Evolutionary conservation across 345 rosid species (phyloP), one percentile per base, ranked within the genome.

Genomic region (Durio zibethinus): DNA sequence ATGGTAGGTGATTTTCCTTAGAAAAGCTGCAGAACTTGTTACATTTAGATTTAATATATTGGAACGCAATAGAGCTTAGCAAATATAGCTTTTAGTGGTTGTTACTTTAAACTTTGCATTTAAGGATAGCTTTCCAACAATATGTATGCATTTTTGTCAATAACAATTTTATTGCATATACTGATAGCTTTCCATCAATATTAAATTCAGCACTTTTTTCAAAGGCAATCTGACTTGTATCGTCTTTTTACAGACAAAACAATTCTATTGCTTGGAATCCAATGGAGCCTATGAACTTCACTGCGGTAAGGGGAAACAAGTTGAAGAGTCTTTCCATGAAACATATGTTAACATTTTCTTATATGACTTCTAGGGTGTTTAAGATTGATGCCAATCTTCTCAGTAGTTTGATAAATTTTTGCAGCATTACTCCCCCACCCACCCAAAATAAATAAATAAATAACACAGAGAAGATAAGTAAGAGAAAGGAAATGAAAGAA

Each of bases 191-290:
- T 2, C 16, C 21, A 45, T 9, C 27, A 45, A 15, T 23, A 43
- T 48, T 14, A 68, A 25, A 43, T 23, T 23, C 56, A 15, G 11
- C 0, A 0, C 6, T 15, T 68, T 5, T n/a, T 25, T 43, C 57
- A 16, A 10, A 2, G 67, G 35, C 38, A 59, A 50, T 52, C 73
- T 78, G 56, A 78, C 14, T 27, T 79, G 42, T 20, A 29, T 77
- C 60, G 75, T 80, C 63, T 67, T 80, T 70, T 80, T 83, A 68
- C 93, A 93, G 98, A 96, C 98, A 38, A 96, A 85, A 87, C 23
- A 96, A 96, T 82, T 89, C 97, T 76, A 89, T 96, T 70, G 87
- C 97, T 68, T 96, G 99, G 99, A 96, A 96, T 75, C 99, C 99
- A 18, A 92, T 88, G 98, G 98, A 96, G 90, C 99, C 99, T 9